Evolutionary conservation across 2,329 filamentous ascomycete species (phyloP).

Genomic region (Penicillium sp.): DNA sequence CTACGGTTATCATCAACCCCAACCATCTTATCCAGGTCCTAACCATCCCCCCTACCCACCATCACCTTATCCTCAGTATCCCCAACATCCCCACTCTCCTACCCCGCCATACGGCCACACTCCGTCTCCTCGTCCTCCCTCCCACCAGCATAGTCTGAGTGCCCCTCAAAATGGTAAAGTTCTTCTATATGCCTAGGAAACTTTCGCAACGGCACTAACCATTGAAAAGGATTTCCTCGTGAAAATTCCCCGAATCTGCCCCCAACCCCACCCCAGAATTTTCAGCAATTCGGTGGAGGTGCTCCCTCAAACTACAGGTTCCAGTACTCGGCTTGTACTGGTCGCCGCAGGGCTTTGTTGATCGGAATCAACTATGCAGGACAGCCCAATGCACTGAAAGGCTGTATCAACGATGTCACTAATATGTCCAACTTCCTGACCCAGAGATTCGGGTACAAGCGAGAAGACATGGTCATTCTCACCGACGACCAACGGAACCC

Average conservation of each 20-base stretch:
- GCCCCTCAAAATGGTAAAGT: constrained; percentile 16
- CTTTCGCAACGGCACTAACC: not conserved
- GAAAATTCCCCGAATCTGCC: constrained; percentile 56
- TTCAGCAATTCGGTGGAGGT: constrained; percentile 75
- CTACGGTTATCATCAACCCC: constrained; percentile 15
- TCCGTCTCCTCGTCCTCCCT: constrained; percentile 13
- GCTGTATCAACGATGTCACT: constrained; percentile 95
- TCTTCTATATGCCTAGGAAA: not conserved
- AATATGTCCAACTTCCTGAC: constrained; percentile 92
- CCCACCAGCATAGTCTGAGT: constrained; percentile 14
- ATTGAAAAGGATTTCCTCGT: constrained; percentile 51
- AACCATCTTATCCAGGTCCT: constrained; percentile 12
- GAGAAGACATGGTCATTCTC: constrained; percentile 95
- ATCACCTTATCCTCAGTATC: constrained; percentile 10
- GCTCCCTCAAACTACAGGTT: constrained; percentile 81
- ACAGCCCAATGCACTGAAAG: constrained; percentile 81
- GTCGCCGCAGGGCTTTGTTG: constrained; percentile 79
- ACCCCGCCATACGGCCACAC: constrained; percentile 7
- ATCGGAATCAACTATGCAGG: constrained; percentile 97
- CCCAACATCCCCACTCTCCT: constrained; percentile 10
- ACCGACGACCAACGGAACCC: constrained; percentile 95
- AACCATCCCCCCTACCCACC: constrained; percentile 7
- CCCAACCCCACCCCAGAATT: constrained; percentile 63
- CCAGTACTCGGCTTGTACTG: constrained; percentile 88
- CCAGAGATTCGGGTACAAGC: constrained; percentile 81